phyloP scores from a whole-genome alignment of 352 stramenopile species.

The Phytophthora litchii region DNA sequence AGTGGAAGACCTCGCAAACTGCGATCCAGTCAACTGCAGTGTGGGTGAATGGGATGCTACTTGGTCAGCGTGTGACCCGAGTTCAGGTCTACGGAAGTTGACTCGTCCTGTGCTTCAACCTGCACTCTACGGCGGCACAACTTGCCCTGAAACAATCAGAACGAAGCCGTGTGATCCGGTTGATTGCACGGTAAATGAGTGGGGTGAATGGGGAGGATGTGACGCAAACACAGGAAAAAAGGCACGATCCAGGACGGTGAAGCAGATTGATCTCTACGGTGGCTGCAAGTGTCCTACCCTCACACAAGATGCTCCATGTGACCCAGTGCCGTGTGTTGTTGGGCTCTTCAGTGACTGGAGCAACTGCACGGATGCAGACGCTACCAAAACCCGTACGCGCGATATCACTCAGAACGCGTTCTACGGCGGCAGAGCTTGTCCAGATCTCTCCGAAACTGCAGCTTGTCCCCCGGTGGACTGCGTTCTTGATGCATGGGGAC shows the following conservation, averaged over 20 bases:
- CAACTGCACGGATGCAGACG: conserved; percentile 48
- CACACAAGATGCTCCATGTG: conserved; percentile 43
- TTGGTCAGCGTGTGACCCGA: conserved; percentile 44
- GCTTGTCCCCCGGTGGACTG: conserved; percentile 56
- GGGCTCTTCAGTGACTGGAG: conserved; percentile 56
- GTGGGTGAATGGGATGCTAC: conserved; percentile 41
- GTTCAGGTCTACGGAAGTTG: conserved; percentile 35
- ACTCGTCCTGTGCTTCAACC: conserved; percentile 44
- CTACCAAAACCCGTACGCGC: conserved; percentile 37
- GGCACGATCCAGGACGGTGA: conserved; percentile 40
- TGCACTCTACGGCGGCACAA: conserved; percentile 42
- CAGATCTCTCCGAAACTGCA: conserved; percentile 26
- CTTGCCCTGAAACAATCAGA: conserved; percentile 38
- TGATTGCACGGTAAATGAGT: conserved; percentile 51
- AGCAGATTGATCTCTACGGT: conserved; percentile 56
- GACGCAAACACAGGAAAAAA: conserved; percentile 39
- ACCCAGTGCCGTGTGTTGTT: conserved; percentile 49
- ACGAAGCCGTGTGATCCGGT: conserved; percentile 56
- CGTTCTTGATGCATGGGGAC: conserved; percentile 40
- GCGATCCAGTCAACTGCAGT: conserved; percentile 48
- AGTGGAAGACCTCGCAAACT: conserved; percentile 45
- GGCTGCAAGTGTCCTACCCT: conserved; percentile 52
- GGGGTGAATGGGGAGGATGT: conserved; percentile 36
- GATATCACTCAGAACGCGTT: conserved; percentile 36
- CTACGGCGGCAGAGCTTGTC: conserved; percentile 46